Evolutionary conservation across 805 yeast genomes (phyloP).

Genomic region (Wickerhamomyces tratensis): DNA sequence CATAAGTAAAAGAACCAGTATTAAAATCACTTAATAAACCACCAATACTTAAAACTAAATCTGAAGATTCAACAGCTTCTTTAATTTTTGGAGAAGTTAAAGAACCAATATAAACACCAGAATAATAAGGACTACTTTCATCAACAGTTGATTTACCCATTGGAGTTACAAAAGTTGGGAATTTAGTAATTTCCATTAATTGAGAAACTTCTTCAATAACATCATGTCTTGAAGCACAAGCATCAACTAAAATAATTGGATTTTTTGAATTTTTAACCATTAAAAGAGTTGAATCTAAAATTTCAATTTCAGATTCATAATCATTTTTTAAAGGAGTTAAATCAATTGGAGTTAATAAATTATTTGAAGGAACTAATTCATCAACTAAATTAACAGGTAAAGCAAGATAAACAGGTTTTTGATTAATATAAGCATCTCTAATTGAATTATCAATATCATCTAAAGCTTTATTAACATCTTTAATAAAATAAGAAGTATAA

Average conservation of each 20-base stretch:
- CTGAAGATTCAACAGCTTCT: slow-evolving; percentile 64
- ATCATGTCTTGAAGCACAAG: slow-evolving; percentile 75
- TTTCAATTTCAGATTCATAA: slow-evolving; percentile 53
- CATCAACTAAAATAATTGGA: slow-evolving; percentile 77
- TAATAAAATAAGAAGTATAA: slow-evolving; percentile 53
- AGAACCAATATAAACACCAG: slow-evolving; percentile 84
- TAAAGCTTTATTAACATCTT: slow-evolving; percentile 58
- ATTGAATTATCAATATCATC: slow-evolving; percentile 65
- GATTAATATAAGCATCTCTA: slow-evolving; percentile 57
- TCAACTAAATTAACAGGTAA: slow-evolving; percentile 78
- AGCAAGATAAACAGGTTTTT: slow-evolving; percentile 78
- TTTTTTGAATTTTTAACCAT: slow-evolving; percentile 49
- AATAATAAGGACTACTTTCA: slow-evolving; percentile 64
- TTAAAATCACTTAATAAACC: slow-evolving; percentile 81
- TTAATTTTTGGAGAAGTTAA: slow-evolving; percentile 65
- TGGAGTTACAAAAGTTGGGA: slow-evolving; percentile 80
- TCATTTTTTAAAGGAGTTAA: slow-evolving; percentile 49
- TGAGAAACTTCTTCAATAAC: slow-evolving; percentile 53
- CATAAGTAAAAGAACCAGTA: slow-evolving; percentile 79
- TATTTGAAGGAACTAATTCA: slow-evolving; percentile 42
- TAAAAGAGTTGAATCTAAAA: slow-evolving; percentile 38
- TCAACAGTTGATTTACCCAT: slow-evolving; percentile 81
- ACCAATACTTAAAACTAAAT: slow-evolving; percentile 71
- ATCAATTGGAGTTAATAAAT: slow-evolving; percentile 58
- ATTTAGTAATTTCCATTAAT: slow-evolving; percentile 58